Evolutionary conservation across 2,329 filamentous ascomycete genomes (phyloP), one percentile per base, ranked within the genome.

Genomic region (Fonsecaea multimorphosa): DNA sequence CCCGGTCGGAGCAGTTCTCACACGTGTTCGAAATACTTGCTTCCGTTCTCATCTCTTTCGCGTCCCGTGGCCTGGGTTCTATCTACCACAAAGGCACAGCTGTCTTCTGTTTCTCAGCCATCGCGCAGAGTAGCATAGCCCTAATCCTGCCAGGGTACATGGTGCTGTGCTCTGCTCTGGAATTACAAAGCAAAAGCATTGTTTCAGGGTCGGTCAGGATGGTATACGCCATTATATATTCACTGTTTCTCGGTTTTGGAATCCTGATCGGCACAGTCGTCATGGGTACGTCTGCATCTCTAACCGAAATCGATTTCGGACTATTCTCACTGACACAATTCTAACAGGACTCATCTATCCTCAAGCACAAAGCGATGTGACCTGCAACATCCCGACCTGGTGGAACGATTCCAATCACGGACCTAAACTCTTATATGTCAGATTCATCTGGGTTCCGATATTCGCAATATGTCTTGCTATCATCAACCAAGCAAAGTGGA

Each of bases 401-500:
- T 71, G 63, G 61, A 54, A 61, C 38, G 46, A 62, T 12, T 53
- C 86, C 87, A 0, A 83, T 82, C 3, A 82, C 78, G 7, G 77
- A 74, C 3, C 81, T 80, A 27, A 78, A 76, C 36, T 71, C 14
- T 29, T 70, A 12, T 68, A 69, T 54, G 63, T 83, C 68, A 85
- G 84, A 64, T 92, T 93, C 78, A 79, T 89, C 32, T 93, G 92
- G 73, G 92, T 94, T 0, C 85, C 90, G 0, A 76, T 85, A 6
- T 96, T 93, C 76, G 87, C 91, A 8, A 74, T 92, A 31, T 91
- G 89, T 72, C 83, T 94, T 44, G 89, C 90, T 67, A 83, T 93
- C 73, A 89, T 94, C 76, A 93, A 93, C 77, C 91, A 94, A 71
- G 90, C 90, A 65, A 92, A 92, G 77, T 91, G 86, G 86, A 89